These are phyloP conservation scores for Colletotrichum sp. DNA, from an alignment of 2,329 filamentous ascomycete species.

Conservation along the genomic window DNA sequence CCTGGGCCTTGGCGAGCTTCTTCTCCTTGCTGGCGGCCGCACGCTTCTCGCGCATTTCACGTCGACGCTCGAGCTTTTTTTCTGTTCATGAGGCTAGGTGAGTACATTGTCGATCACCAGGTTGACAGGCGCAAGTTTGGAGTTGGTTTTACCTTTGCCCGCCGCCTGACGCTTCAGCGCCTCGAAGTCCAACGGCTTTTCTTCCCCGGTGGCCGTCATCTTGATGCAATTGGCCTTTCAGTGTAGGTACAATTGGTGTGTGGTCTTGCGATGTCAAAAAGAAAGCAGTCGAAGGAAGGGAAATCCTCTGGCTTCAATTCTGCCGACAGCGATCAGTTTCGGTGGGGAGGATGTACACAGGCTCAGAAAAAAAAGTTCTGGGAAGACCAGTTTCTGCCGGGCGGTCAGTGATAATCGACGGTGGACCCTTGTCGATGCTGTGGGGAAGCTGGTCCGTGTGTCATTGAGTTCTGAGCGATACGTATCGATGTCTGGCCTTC, in stretches of 20 bases:
- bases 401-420: slow-evolving; percentile 25
- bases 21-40: slow-evolving; percentile 39
- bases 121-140: neutral
- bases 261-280: neutral
- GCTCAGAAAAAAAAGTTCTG: slow-evolving; percentile 11
- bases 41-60: slow-evolving; percentile 29
- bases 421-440: neutral
- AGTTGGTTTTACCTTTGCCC: neutral
- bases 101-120: neutral
- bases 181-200: slow-evolving; percentile 10
- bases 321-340: neutral
- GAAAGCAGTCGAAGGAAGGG: neutral
- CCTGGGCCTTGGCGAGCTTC: slow-evolving; percentile 37
- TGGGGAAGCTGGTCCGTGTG: neutral
- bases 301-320: neutral
- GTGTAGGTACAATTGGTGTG: neutral
- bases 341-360: slow-evolving; percentile 5
- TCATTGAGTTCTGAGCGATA: neutral
- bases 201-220: neutral
- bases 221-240: neutral
- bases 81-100: slow-evolving; percentile 24
- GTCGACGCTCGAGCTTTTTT: slow-evolving; percentile 28
- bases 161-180: slow-evolving; percentile 12
- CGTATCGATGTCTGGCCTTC: slow-evolving; percentile 6
- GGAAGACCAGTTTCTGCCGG: slow-evolving; percentile 31